phyloP scores from a whole-genome alignment of 176 grass and related monocot genomes.

The Carex kokanica region DNA sequence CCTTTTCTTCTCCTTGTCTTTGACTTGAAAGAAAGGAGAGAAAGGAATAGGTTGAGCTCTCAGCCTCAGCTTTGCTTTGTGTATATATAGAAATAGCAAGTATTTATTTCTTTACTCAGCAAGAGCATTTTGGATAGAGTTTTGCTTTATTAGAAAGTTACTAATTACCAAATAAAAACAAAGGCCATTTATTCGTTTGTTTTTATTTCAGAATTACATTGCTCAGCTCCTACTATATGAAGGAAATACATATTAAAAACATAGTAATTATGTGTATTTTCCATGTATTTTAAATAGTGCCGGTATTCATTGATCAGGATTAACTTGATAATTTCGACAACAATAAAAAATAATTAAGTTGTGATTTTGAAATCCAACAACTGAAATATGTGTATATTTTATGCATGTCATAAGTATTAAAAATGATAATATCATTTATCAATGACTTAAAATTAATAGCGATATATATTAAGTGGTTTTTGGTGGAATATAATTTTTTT shows the following conservation, averaged over 20 bases:
- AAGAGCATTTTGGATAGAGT: constrained; percentile 17
- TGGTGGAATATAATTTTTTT: not conserved
- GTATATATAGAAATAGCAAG: constrained; percentile 31
- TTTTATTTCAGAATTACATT: not conserved
- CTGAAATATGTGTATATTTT: not conserved
- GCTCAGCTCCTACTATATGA: too few species aligned
- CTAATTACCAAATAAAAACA: constrained; percentile 18
- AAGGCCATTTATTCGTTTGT: not conserved
- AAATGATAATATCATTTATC: not conserved
- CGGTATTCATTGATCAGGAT: not conserved
- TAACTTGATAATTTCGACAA: not conserved
- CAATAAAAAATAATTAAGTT: not conserved
- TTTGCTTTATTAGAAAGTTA: constrained; percentile 18
- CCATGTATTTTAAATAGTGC: too few species aligned
- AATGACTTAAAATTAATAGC: not conserved
- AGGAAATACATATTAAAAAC: too few species aligned
- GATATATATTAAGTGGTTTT: not conserved
- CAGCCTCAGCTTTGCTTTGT: constrained; percentile 25
- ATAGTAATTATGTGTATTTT: too few species aligned
- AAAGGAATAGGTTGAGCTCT: constrained; percentile 37
- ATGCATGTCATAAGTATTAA: not conserved
- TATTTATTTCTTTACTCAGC: constrained; percentile 12
- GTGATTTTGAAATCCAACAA: not conserved
- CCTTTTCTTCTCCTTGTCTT: not conserved
- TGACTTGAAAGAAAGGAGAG: constrained; percentile 23